Conservation (phyloP, 2,329 filamentous ascomycete species). For the Neurospora crassa region DNA sequence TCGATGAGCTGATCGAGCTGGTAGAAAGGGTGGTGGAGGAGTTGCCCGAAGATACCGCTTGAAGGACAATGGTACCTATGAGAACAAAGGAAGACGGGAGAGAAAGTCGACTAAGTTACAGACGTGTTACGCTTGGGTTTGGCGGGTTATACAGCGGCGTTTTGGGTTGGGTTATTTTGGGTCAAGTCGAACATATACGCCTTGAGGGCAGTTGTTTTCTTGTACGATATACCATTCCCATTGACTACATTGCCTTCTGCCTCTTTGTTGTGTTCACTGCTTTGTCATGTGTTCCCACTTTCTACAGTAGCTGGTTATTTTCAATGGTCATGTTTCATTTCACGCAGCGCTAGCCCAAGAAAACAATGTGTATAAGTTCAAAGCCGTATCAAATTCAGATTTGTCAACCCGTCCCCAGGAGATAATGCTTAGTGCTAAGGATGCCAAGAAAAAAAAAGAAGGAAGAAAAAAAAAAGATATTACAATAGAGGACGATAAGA, state of each 20-base stretch:
- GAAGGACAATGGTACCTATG: not conserved
- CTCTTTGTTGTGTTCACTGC: not conserved
- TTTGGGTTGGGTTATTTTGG: not conserved
- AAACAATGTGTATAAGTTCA: not conserved
- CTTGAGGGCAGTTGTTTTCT: not conserved
- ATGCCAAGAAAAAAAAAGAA: not conserved
- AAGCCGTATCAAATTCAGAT: not conserved
- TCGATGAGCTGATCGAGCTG: slow-evolving; percentile 71
- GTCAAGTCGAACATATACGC: not conserved
- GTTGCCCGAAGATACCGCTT: slow-evolving; percentile 47
- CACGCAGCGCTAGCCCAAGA: not conserved
- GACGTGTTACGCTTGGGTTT: not conserved
- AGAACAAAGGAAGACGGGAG: not conserved
- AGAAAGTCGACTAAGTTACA: slow-evolving; percentile 3
- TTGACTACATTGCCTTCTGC: not conserved
- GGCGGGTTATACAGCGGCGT: not conserved
- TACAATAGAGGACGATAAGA: not conserved
- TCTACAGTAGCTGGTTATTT: not conserved
- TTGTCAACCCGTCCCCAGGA: not conserved
- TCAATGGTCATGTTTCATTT: not conserved
- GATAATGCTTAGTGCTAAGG: not conserved
- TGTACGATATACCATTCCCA: not conserved
- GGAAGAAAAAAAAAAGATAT: not conserved
- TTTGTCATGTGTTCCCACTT: not conserved
- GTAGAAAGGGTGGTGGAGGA: slow-evolving; percentile 64